Evolutionary conservation across 2,329 filamentous ascomycete genomes (phyloP), one percentile per base, ranked within the genome.

Genomic region (Juglanconis sp.): DNA sequence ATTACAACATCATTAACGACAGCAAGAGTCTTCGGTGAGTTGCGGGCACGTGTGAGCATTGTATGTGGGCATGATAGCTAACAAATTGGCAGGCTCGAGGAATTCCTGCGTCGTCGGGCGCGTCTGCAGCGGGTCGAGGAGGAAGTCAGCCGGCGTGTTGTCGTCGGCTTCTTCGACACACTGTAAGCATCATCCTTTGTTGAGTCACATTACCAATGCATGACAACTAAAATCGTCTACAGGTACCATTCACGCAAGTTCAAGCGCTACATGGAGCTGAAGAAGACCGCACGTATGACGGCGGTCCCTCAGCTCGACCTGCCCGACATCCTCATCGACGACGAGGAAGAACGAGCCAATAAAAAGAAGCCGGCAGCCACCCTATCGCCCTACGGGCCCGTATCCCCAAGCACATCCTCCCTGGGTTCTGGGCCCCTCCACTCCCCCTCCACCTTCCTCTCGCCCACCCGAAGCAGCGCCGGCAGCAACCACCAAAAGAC

Each of bases 1-100:
- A 99, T 74, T 96, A 99, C 81, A 99, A 98, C 70, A 92, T 99
- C 70, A 99, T 99, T 72, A 96, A 89, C 67, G 95, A 99, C 74
- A 97, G 89, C 78, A 97, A 97, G 81, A 96, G 92, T 74, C 78
- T 99, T 70, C 88, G 84, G 88, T 90, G 77, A 71, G 78, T 74
- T 9, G n/a, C 9, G n/a, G 4, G 11, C 17, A 10, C 30, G 11
- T 6, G 15, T n/a, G 2, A 46, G 2, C 13, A 5, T 32, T 6
- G n/a, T 2, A 3, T 31, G n/a, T 13, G 38, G n/a, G n/a, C 1
- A 13, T 40, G 4, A 31, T 34, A 17, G 55, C 69, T 74, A 69
- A 79, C 69, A 61, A 59, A 46, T 31, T 44, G 32, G 8, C 57
- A 92, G 91, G 63, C 83, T 99, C 2, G 95, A 99, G 69, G 95